Base-by-base conservation (phyloP, 495 filamentous ascomycete species). In the Margaritispora aquatica region DNA sequence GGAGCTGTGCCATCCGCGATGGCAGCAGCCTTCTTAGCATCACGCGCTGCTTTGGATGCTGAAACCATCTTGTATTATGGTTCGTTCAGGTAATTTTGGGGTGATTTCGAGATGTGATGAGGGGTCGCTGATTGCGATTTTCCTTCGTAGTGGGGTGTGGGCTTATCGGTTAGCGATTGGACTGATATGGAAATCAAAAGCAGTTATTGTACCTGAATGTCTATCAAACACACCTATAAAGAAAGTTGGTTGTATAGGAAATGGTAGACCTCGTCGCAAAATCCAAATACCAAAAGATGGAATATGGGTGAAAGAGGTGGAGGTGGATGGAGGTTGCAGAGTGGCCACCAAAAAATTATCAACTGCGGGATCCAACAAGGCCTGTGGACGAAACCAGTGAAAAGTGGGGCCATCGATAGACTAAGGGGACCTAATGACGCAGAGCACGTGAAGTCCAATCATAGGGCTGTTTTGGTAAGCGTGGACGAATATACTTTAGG, bases 21-120 rank as follows among this genome's bases (percentile, higher is more conserved):
- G 15, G 15, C 7, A 5, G 29, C 29, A 34, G 48, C 92, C 74
- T 91, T 91, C 84, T 96, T 96, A 63, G 95, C 94, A 71, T 96
- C 80, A 73, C 94, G 89, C 75, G 95, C 96, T 68, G 95, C 95
- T 78, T 98, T 98, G 64, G 94, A 97, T 68, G 94, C 87, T 62
- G 95, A 97, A 65, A 96, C 88, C 87, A 90, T 92, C 52, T 62
- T 81, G 74, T 44, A 36, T 13, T 7, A 7, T 15, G 29, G 15
- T 15, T 5, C 15, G 29, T 7, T 7, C 5, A n/a, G 20, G 5
- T 7, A 48, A 9, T n/a, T 48, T 8, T 7, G 8, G 15, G 44
- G 15, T 9, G 44, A n/a, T 48, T 48, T 7, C 8, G 4, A n/a
- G 15, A 48, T n/a, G 21, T n/a, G 8, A n/a, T n/a, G 21, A 22